Percentiles rank a stretch among this genome's conserved stretches.
Evolutionary conservation across 352 stramenopile species (phyloP).

Genomic region (Phytophthora vignae): DNA sequence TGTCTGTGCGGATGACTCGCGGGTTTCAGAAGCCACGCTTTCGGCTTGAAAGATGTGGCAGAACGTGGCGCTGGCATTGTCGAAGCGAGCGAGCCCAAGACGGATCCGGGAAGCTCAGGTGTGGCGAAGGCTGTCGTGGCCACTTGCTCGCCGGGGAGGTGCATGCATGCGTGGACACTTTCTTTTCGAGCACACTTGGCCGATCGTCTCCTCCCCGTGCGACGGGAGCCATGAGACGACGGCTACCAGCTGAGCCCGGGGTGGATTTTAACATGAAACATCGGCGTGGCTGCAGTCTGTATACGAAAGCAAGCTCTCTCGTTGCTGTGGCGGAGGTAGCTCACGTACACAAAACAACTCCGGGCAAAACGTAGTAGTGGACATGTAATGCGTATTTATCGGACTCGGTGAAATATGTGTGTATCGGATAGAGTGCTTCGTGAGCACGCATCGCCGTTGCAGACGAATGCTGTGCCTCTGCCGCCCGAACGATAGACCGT

Average conservation of each 20-base stretch:
- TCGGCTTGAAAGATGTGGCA: not conserved
- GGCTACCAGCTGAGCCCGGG: not conserved
- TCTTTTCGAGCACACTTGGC: not conserved
- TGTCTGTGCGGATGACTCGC: not conserved
- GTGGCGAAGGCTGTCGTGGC: not conserved
- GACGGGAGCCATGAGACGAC: not conserved
- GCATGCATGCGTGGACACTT: not conserved
- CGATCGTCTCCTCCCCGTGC: not conserved
- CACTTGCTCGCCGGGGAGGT: not conserved
- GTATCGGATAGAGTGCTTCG: not conserved
- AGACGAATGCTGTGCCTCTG: not conserved
- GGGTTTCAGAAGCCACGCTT: not conserved
- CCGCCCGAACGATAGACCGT: not conserved
- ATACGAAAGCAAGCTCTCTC: not conserved
- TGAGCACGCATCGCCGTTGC: not conserved
- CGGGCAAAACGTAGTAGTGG: not conserved
- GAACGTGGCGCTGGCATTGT: too few relatives aligned
- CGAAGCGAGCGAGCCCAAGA: too few relatives aligned
- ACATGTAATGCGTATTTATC: not conserved
- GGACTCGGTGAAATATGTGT: not conserved
- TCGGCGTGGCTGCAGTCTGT: not conserved
- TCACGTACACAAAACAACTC: too few relatives aligned
- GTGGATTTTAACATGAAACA: constrained; percentile 1
- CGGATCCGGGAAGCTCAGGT: too few relatives aligned
- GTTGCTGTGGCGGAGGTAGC: too few relatives aligned